Conservation (phyloP, 257 asterid species). For the Primulina huaijiensis region DNA sequence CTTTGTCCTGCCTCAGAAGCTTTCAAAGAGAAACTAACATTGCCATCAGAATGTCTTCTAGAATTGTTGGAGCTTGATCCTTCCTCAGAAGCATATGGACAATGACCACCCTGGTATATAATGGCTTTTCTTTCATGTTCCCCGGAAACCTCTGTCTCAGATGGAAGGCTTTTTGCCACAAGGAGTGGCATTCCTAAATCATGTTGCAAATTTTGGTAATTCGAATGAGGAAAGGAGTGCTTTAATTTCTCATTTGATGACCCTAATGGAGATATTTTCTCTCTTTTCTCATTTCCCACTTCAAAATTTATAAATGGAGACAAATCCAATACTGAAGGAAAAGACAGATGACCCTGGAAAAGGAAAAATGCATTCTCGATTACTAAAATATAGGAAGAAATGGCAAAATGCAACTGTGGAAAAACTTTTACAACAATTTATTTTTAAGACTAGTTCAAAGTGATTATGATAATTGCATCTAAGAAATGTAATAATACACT, state of each 20-base stretch:
- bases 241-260: conserved; percentile 22
- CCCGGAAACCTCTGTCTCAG: conserved; percentile 24
- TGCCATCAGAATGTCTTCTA: conserved; percentile 20
- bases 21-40: neutral
- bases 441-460: neutral
- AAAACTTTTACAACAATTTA: conserved; percentile 1
- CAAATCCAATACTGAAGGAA: conserved; percentile 60
- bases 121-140: conserved; percentile 21
- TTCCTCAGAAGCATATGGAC: conserved; percentile 17
- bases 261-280: conserved; percentile 28
- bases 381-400: neutral
- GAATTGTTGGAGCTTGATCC: conserved; percentile 22
- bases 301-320: conserved; percentile 50
- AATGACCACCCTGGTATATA: conserved; percentile 20
- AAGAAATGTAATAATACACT: conserved; percentile 3
- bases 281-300: conserved; percentile 41
- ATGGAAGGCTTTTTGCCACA: conserved; percentile 19
- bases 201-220: conserved; percentile 32
- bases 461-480: conserved; percentile 4
- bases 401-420: neutral
- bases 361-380: neutral
- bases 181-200: conserved; percentile 29
- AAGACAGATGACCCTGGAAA: conserved; percentile 73
- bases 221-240: conserved; percentile 27
- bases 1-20: neutral